A percentile compares a stretch with the other conserved stretches of the same genome.
These are phyloP conservation scores for Ascochyta lentis DNA, from an alignment of 2,329 filamentous ascomycete genomes.

Conservation along the genomic window DNA sequence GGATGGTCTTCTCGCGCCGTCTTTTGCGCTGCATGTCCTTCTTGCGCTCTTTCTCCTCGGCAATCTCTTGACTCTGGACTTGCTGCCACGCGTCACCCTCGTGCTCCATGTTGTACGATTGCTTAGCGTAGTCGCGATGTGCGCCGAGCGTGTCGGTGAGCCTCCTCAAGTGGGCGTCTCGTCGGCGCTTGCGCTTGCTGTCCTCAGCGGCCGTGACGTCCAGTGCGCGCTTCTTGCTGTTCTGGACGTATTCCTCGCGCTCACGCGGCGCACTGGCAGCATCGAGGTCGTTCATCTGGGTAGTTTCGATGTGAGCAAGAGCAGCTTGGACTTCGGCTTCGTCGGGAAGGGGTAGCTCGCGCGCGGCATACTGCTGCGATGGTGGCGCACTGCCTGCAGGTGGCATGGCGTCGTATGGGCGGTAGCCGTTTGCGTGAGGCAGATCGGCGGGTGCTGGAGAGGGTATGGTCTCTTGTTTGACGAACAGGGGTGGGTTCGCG, in stretches of 20 bases:
- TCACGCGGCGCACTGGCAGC: conserved; percentile 59
- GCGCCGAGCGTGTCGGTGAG: conserved; percentile 66
- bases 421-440: conserved; percentile 26
- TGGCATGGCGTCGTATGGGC: conserved; percentile 34
- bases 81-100: conserved; percentile 83
- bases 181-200: conserved; percentile 68
- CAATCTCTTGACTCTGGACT: conserved; percentile 87
- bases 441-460: conserved; percentile 39
- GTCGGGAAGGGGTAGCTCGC: conserved; percentile 47
- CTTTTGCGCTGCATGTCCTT: conserved; percentile 99
- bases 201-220: conserved; percentile 70
- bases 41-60: conserved; percentile 97
- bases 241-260: conserved; percentile 60
- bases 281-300: conserved; percentile 65
- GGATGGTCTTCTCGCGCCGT: conserved; percentile 90
- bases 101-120: conserved; percentile 77
- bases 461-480: conserved; percentile 45
- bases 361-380: conserved; percentile 26
- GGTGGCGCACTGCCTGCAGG: conserved; percentile 28
- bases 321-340: conserved; percentile 73
- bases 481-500: conserved; percentile 37
- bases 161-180: conserved; percentile 62
- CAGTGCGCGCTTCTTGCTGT: conserved; percentile 70
- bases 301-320: conserved; percentile 65
- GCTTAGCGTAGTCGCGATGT: conserved; percentile 74